Conservation (phyloP, 2,329 filamentous ascomycete genomes). For the Fusarium pilosicola region DNA sequence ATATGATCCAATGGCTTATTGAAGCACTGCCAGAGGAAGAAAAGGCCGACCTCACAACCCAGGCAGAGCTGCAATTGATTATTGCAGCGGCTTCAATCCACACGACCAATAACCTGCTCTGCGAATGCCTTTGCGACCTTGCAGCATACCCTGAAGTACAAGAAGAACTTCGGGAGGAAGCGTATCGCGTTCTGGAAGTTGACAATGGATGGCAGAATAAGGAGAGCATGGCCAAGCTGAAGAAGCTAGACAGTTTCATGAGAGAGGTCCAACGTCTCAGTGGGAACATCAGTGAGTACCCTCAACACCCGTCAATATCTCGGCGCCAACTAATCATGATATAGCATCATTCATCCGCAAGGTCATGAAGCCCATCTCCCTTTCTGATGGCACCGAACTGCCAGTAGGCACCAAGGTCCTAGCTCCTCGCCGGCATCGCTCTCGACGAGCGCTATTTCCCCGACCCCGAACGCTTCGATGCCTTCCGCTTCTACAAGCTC, state of each 20-base stretch:
- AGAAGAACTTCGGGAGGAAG: conserved; percentile 60
- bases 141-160: conserved; percentile 59
- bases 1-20: conserved; percentile 58
- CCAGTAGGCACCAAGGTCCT: conserved; percentile 56
- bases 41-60: conserved; percentile 50
- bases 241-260: conserved; percentile 61
- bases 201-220: conserved; percentile 56
- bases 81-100: conserved; percentile 58
- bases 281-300: conserved; percentile 55
- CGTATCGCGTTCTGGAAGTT: conserved; percentile 52
- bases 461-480: conserved; percentile 57
- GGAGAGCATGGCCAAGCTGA: conserved; percentile 56
- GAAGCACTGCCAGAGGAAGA: conserved; percentile 53
- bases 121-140: conserved; percentile 62
- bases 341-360: conserved; percentile 58
- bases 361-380: conserved; percentile 56
- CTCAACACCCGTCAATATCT: background rate
- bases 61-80: conserved; percentile 57
- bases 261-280: conserved; percentile 54
- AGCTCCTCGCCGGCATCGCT: conserved; percentile 54
- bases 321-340: conserved; percentile 26
- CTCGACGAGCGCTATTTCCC: conserved; percentile 54
- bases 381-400: conserved; percentile 57
- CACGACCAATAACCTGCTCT: conserved; percentile 56
- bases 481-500: conserved; percentile 60